Evolutionary conservation across 1,284 basidiomycete species (phyloP).

Genomic region (Sphagnurus paluster): DNA sequence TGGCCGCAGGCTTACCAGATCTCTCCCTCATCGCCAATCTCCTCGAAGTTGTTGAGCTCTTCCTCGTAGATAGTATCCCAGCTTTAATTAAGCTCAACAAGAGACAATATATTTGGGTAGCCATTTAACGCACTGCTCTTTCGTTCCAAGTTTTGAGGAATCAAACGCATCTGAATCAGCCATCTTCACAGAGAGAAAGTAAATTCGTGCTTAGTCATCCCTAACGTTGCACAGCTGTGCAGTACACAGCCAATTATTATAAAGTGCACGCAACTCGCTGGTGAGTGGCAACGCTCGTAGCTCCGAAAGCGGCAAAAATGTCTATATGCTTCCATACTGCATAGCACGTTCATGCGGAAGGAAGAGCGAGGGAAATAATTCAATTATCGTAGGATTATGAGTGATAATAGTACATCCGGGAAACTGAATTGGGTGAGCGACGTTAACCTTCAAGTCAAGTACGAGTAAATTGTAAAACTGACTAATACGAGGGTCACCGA

Average conservation of each 20-base stretch:
- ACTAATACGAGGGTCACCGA: slow-evolving; percentile 28
- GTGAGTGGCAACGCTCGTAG: no score
- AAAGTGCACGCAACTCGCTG: no score
- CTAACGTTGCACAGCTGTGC: neutral
- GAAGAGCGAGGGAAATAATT: slow-evolving; percentile 10
- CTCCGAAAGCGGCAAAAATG: no score
- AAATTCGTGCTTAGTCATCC: slow-evolving; percentile 17
- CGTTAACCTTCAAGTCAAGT: no score
- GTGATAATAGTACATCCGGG: slow-evolving; percentile 19
- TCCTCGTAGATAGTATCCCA: slow-evolving; percentile 74
- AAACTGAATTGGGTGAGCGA: slow-evolving; percentile 1
- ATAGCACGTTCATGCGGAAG: slow-evolving; percentile 4
- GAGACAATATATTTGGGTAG: neutral
- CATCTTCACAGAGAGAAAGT: no score
- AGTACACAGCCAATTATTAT: neutral
- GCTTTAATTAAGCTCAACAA: slow-evolving; percentile 33
- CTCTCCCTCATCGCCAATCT: slow-evolving; percentile 87
- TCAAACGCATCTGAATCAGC: slow-evolving; percentile 34
- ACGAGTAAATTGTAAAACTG: no score
- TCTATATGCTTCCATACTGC: no score
- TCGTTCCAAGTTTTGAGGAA: slow-evolving; percentile 72
- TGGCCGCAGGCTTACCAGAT: slow-evolving; percentile 58
- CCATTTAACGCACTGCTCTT: slow-evolving; percentile 48
- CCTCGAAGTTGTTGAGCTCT: slow-evolving; percentile 77
- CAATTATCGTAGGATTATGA: slow-evolving; percentile 15